Conservation (phyloP, 371 early-diverging fungal genomes). For the Rhizopus sp. region DNA sequence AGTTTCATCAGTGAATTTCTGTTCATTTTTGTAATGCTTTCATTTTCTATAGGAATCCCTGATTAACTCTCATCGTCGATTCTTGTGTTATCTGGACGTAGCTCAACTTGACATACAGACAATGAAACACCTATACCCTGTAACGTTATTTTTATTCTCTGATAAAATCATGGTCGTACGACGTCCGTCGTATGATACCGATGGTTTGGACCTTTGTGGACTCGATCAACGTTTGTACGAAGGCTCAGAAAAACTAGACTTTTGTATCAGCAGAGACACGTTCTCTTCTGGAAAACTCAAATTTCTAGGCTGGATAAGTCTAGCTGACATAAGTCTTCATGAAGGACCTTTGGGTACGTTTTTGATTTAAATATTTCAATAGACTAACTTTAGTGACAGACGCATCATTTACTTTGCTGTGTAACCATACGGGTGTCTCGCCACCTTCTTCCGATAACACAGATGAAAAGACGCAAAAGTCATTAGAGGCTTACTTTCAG, state of each 20-base stretch:
- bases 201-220: constrained; percentile 26
- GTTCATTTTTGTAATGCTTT: neutral
- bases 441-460: constrained; percentile 13
- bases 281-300: constrained; percentile 15
- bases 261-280: constrained; percentile 9
- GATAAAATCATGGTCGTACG: constrained; percentile 46
- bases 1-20: neutral
- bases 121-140: constrained; percentile 30
- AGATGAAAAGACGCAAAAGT: constrained; percentile 22
- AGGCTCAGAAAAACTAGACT: constrained; percentile 13
- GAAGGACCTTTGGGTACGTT: constrained; percentile 17
- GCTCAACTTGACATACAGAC: constrained; percentile 36
- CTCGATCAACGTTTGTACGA: constrained; percentile 24
- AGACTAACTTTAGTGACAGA: neutral
- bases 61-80: constrained; percentile 29
- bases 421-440: constrained; percentile 7
- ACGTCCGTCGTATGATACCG: constrained; percentile 34
- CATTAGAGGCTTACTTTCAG: constrained; percentile 25
- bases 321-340: constrained; percentile 24
- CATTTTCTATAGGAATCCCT: constrained; percentile 27
- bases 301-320: constrained; percentile 30
- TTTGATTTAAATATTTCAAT: neutral
- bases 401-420: constrained; percentile 12
- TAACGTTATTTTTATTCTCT: constrained; percentile 44
- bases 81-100: constrained; percentile 34